Conservation (phyloP, 768 basidiomycete species). For the Amanita fuliginea region DNA sequence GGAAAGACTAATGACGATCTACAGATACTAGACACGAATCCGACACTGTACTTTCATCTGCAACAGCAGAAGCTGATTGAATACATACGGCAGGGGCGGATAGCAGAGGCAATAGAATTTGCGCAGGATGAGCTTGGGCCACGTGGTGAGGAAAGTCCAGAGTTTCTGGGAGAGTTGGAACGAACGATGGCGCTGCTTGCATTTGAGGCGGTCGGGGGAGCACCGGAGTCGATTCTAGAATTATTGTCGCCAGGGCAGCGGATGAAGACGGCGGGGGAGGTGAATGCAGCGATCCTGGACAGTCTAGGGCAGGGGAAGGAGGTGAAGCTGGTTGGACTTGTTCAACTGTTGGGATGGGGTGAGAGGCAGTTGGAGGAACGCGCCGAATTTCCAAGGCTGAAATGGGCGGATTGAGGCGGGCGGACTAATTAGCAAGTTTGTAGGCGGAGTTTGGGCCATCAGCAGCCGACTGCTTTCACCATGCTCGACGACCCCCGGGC, state of each 20-base stretch:
- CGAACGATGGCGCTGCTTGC: constrained; percentile 90
- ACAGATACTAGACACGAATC: constrained; percentile 95
- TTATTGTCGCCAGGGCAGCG: constrained; percentile 80
- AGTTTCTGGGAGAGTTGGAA: constrained; percentile 88
- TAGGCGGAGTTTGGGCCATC: constrained; percentile 16
- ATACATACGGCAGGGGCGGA: constrained; percentile 73
- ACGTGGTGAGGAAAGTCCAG: constrained; percentile 88
- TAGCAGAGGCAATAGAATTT: constrained; percentile 76
- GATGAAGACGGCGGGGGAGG: constrained; percentile 89
- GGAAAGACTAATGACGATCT: constrained; percentile 11
- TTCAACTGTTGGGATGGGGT: constrained; percentile 84
- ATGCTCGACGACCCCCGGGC: constrained; percentile 55
- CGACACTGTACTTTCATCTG: constrained; percentile 86
- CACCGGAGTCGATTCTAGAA: constrained; percentile 61
- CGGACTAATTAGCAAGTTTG: constrained; percentile 4
- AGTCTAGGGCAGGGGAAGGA: constrained; percentile 87
- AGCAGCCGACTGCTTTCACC: constrained; percentile 15
- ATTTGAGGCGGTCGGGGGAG: constrained; percentile 53
- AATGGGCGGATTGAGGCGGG: constrained; percentile 13
- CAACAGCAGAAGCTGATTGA: constrained; percentile 97
- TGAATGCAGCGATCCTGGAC: constrained; percentile 93
- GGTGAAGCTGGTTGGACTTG: constrained; percentile 74
- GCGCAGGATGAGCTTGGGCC: constrained; percentile 93
- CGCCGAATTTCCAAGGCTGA: constrained; percentile 71
- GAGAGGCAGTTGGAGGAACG: constrained; percentile 69